Percentiles rank a stretch among this genome's conserved stretches.
phyloP scores from a whole-genome alignment of 202 grass and related monocot species.

The Bolboschoenoplectus hybrid region DNA sequence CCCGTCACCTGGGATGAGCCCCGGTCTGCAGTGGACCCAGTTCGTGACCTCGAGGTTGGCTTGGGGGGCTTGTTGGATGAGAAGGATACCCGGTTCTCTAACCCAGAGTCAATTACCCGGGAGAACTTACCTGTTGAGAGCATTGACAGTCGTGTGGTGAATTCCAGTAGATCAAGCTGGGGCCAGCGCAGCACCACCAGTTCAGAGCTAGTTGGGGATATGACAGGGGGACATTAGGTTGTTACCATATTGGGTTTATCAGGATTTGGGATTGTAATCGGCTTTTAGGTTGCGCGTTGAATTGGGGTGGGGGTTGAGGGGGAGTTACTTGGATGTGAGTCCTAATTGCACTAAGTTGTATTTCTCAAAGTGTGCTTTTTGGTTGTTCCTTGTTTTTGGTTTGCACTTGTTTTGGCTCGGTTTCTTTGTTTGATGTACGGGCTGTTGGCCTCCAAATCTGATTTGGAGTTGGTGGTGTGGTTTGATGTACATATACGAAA shows the following conservation, averaged over 20 bases:
- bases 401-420: slow-evolving; percentile 27
- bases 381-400: slow-evolving; percentile 25
- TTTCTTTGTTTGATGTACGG: slow-evolving; percentile 36
- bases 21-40: slow-evolving; percentile 63
- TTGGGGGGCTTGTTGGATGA: slow-evolving; percentile 65
- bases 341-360: slow-evolving; percentile 41
- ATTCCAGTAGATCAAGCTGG: slow-evolving; percentile 73
- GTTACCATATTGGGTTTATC: slow-evolving; percentile 31
- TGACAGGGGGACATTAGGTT: slow-evolving; percentile 49
- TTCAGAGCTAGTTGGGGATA: slow-evolving; percentile 38
- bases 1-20: slow-evolving; percentile 84
- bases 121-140: slow-evolving; percentile 50
- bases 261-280: slow-evolving; percentile 8
- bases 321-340: slow-evolving; percentile 20
- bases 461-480: slow-evolving; percentile 36
- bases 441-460: slow-evolving; percentile 27
- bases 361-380: slow-evolving; percentile 31
- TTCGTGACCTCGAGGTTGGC: slow-evolving; percentile 72
- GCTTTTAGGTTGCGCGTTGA: slow-evolving; percentile 17
- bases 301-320: slow-evolving; percentile 18
- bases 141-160: slow-evolving; percentile 56
- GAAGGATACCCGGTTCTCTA: slow-evolving; percentile 66
- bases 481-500: slow-evolving; percentile 41
- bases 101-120: slow-evolving; percentile 65
- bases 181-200: slow-evolving; percentile 60